Evolutionary conservation across 192 early-diverging fungal species (phyloP).

Genomic region (Glomus cerebriforme): DNA sequence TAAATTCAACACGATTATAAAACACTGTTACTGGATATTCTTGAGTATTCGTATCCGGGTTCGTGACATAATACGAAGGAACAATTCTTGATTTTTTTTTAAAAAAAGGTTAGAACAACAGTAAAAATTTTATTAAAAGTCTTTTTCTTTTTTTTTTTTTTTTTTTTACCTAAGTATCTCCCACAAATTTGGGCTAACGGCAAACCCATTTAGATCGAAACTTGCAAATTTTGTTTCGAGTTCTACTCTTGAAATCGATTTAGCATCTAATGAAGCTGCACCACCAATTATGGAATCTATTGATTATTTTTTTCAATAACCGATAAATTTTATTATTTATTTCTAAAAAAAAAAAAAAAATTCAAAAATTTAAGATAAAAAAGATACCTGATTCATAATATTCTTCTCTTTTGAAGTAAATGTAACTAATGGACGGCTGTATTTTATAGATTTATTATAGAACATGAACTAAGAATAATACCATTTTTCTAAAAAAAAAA

Average conservation of each 20-base stretch:
- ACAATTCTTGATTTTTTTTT: too few species aligned
- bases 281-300: too few species aligned
- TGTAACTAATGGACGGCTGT: constrained; percentile 25
- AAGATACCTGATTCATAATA: constrained; percentile 7
- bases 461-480: background rate
- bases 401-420: constrained; percentile 26
- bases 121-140: too few species aligned
- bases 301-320: background rate
- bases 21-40: constrained; percentile 14
- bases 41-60: background rate
- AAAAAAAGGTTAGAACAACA: background rate
- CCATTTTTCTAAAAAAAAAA: too few species aligned
- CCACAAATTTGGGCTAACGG: constrained; percentile 16
- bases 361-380: too few species aligned
- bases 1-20: constrained; percentile 3
- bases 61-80: background rate
- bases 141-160: too few species aligned
- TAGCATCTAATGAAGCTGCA: background rate
- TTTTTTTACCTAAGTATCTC: constrained; percentile 7
- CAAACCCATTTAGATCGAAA: constrained; percentile 19
- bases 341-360: background rate
- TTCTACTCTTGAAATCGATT: background rate
- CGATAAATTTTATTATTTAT: background rate
- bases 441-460: background rate
- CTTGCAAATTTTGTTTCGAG: constrained; percentile 9